Base-by-base conservation (phyloP, 1,139 yeast genomes). In the Nakaseomyces bracarensis region DNA sequence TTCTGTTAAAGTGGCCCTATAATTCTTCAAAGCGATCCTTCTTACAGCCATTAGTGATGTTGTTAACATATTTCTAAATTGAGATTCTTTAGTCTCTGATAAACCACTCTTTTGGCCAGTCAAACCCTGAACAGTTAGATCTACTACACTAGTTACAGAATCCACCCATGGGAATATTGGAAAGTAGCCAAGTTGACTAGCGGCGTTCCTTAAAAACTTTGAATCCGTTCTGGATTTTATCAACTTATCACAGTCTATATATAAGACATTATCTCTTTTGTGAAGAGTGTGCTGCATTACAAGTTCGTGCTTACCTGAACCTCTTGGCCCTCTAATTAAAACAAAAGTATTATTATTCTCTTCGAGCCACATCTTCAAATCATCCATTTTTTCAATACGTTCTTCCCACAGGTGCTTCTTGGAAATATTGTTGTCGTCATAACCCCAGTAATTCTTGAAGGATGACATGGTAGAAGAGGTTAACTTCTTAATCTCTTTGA, bases 111-210 rank as follows among this genome's bases (percentile, higher is more conserved):
- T 86, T 60, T 87, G 96, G 0, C 98, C 98, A 1, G 96, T 87
- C 36, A 91, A 60, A 43, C 96, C 91, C 59, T 86, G 95, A 13
- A 84, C 83, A 43, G 80, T 87, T 52, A 93, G 71, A 63, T 91
- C 98, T 42, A 86, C 67, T 47, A 87, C 81, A 47, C 78, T 77
- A 0, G 95, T 77, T 19, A 89, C 67, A 4, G 84, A 75, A 58
- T 85, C 86, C 49, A 89, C 68, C 96, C 97, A 91, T 9, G 96
- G 84, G 61, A 91, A 91, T 3, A 86, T 81, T 0, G 98, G 98
- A 67, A 76, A 85, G 61, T 91, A 91, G 0, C 98, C 97, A 28
- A 87, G 59, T 58, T 85, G 89, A 29, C 66, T 67, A 0, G 97
- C 87, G 10, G 87, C 74, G 38, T 72, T 72, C 45, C 74, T 73